These are phyloP conservation scores for Alternaria metachromatica DNA, from an alignment of 2,329 filamentous ascomycete genomes.

Conservation along the genomic window DNA sequence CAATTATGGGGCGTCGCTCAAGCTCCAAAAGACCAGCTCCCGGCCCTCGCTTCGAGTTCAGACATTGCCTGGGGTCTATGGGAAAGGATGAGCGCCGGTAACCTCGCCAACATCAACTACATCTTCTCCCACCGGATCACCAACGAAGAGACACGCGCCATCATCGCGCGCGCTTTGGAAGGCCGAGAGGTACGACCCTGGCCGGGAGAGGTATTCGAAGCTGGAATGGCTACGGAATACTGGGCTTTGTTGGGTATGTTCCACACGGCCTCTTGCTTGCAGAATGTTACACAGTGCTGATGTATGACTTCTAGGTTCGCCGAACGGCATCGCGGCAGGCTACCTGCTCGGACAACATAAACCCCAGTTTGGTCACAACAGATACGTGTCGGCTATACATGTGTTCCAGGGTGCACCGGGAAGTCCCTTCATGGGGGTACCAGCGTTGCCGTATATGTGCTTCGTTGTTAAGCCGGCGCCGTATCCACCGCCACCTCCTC, in stretches of 20 bases:
- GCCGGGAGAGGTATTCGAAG: neutral
- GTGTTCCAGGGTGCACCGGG: constrained; percentile 1
- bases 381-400: constrained; percentile 5
- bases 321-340: constrained; percentile 7
- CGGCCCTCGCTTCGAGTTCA: constrained; percentile 10
- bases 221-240: neutral
- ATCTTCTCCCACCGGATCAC: constrained; percentile 8
- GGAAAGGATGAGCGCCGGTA: neutral
- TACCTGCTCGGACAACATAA: constrained; percentile 20
- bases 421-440: constrained; percentile 1
- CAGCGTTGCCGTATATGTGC: neutral
- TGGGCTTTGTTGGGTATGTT: neutral
- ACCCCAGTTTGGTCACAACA: constrained; percentile 14
- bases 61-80: constrained; percentile 19
- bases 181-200: neutral
- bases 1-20: neutral
- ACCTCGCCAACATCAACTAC: constrained; percentile 10
- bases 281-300: neutral
- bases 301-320: constrained; percentile 3
- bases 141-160: neutral
- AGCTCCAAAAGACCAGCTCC: neutral
- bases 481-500: neutral
- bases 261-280: neutral
- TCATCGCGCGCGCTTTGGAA: neutral
- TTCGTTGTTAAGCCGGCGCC: neutral